A percentile compares a stretch with the other conserved stretches of the same genome.
These are phyloP conservation scores for Alternaria dauci DNA, from an alignment of 2,329 filamentous ascomycete species.

Conservation along the genomic window DNA sequence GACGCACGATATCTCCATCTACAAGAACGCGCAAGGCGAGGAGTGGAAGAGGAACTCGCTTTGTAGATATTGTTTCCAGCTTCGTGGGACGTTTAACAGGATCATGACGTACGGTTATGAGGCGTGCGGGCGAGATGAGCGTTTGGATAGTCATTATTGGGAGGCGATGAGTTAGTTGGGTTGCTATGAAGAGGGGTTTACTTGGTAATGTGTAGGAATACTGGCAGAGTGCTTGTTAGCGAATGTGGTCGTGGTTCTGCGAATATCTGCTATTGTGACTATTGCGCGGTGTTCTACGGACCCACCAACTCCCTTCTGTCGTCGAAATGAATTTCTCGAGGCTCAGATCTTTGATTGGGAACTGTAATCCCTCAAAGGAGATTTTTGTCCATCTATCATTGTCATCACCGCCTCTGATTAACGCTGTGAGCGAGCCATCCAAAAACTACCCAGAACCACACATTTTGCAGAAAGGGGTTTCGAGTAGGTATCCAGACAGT, in stretches of 20 bases:
- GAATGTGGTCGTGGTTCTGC: not conserved
- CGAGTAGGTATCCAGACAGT: not conserved
- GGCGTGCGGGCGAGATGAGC: slow-evolving; percentile 35
- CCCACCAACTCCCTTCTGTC: not conserved
- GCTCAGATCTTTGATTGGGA: not conserved
- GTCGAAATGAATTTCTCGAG: rapidly evolving
- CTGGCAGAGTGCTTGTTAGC: not conserved
- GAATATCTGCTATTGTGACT: not conserved
- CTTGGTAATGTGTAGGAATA: not conserved
- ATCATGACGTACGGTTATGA: slow-evolving; percentile 38
- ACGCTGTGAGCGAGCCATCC: not conserved
- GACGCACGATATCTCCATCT: slow-evolving; percentile 33
- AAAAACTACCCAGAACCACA: not conserved
- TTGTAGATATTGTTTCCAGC: slow-evolving; percentile 41
- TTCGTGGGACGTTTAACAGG: slow-evolving; percentile 34
- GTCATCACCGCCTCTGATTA: not conserved
- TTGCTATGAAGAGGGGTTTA: not conserved
- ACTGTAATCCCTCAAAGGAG: not conserved
- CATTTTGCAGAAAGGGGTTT: not conserved
- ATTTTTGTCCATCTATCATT: not conserved
- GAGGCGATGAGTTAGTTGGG: slow-evolving; percentile 10
- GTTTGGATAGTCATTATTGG: slow-evolving; percentile 44
- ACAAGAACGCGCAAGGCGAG: slow-evolving; percentile 35
- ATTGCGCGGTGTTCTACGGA: too few relatives aligned
- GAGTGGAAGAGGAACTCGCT: slow-evolving; percentile 31